Conservation (phyloP, 352 stramenopile species). For the Elongisporangium undulatum region DNA sequence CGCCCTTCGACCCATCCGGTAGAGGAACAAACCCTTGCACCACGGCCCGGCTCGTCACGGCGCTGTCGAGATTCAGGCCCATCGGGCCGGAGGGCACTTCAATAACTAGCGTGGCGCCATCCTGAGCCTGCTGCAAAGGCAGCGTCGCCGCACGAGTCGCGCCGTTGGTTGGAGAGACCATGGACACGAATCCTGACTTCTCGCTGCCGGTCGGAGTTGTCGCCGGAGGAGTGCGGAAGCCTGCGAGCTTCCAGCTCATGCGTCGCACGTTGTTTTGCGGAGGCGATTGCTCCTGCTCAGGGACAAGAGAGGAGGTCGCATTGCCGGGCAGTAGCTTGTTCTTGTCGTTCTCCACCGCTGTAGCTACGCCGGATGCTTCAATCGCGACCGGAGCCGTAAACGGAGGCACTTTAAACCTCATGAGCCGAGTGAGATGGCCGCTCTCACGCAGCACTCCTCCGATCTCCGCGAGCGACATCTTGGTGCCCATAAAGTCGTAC, state of each 20-base stretch:
- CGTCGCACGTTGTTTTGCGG: neutral
- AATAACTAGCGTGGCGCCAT: constrained; percentile 19
- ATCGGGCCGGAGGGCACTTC: constrained; percentile 55
- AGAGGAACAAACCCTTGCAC: constrained; percentile 64
- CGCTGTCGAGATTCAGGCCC: constrained; percentile 59
- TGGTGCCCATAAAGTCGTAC: constrained; percentile 29
- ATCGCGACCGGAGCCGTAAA: constrained; percentile 1
- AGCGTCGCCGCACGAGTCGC: neutral
- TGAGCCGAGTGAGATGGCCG: constrained; percentile 23
- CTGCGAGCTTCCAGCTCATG: neutral
- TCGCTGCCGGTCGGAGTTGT: neutral
- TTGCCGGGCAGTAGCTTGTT: constrained; percentile 9
- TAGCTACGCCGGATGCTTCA: constrained; percentile 1
- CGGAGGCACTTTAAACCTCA: constrained; percentile 40
- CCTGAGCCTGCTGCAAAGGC: constrained; percentile 10
- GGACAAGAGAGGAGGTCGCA: neutral
- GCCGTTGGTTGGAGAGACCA: neutral
- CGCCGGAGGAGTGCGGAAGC: neutral
- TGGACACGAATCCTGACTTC: neutral
- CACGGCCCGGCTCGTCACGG: constrained; percentile 38
- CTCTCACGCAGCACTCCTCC: constrained; percentile 47
- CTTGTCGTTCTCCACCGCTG: constrained; percentile 10
- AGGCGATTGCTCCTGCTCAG: neutral
- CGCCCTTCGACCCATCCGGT: constrained; percentile 43
- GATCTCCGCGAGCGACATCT: constrained; percentile 37